These are phyloP conservation scores for Epicoccum nigrum DNA, from an alignment of 2,329 filamentous ascomycete species.

Conservation along the genomic window DNA sequence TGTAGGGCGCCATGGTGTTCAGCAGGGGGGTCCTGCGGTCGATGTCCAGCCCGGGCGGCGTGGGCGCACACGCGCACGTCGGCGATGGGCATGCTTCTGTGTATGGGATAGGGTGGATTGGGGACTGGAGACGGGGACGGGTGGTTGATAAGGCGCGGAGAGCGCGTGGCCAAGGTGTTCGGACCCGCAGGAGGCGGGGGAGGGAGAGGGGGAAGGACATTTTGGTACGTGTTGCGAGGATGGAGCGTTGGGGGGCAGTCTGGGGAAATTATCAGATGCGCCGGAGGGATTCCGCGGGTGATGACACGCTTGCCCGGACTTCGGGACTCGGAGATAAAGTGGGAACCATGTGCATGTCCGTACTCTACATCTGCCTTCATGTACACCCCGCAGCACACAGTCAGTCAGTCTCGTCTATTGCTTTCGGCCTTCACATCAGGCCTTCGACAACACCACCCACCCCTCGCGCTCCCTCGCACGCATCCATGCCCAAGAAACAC, in stretches of 20 bases:
- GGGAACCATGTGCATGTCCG: no score
- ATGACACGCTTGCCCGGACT: constrained; percentile 13
- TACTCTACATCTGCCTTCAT: no score
- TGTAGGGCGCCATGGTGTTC: constrained; percentile 78
- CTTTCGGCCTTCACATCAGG: no score
- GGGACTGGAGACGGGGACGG: constrained; percentile 6
- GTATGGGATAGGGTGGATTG: constrained; percentile 26
- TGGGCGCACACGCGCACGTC: constrained; percentile 75
- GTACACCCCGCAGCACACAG: no score
- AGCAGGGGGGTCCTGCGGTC: constrained; percentile 73
- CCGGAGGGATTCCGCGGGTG: constrained; percentile 4
- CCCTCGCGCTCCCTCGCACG: no score
- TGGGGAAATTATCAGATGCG: constrained; percentile 10
- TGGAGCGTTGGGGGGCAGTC: not conserved
- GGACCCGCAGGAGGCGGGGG: constrained; percentile 1
- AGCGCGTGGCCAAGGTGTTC: not conserved
- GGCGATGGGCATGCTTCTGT: constrained; percentile 69
- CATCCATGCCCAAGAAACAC: no score
- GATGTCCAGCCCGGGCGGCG: constrained; percentile 71
- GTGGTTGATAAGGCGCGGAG: constrained; percentile 16
- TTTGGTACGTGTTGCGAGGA: not conserved
- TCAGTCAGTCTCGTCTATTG: no score
- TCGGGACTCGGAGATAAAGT: constrained; percentile 12
- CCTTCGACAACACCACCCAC: no score
- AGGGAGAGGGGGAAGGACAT: constrained; percentile 2